Evolutionary conservation across 2,329 filamentous ascomycete species (phyloP).

Genomic region (Sporothrix variecibatus): DNA sequence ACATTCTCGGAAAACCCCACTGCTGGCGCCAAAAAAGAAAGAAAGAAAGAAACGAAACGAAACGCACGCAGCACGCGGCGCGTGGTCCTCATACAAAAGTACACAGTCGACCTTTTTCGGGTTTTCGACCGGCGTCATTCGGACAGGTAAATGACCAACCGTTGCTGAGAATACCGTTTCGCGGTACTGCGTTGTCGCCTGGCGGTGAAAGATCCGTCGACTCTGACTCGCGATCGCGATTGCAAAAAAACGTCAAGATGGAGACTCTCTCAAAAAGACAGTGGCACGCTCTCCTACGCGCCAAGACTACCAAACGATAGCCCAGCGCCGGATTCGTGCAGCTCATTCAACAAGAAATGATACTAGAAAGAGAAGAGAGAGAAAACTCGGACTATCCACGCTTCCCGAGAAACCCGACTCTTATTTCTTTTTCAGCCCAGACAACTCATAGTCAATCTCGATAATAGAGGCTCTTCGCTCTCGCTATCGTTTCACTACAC

Average conservation of each 20-base stretch:
- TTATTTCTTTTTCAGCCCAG: not conserved
- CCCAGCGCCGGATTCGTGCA: conserved; percentile 8
- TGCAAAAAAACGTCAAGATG: not conserved
- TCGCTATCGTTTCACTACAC: not conserved
- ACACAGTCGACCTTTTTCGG: not conserved
- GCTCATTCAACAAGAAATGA: not conserved
- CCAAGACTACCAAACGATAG: not conserved
- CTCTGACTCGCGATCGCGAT: not conserved
- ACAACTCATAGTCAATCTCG: not conserved
- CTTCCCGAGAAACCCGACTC: not conserved
- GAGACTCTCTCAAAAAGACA: not conserved
- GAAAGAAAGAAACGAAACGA: not conserved
- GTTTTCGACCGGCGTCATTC: not conserved
- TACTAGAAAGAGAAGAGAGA: not conserved
- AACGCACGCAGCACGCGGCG: not conserved
- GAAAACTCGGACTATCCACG: not conserved
- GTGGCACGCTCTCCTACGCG: not conserved
- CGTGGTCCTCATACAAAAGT: too few relatives aligned
- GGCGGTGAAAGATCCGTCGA: not conserved
- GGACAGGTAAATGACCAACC: not conserved
- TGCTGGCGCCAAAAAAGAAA: not conserved
- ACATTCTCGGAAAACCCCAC: not conserved
- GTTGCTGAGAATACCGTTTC: not conserved
- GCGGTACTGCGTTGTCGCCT: not conserved
- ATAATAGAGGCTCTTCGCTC: not conserved